Evolutionary conservation across 225 moss, liverwort and hornwort species (phyloP).

Genomic region (Thuidium tamariscinum): DNA sequence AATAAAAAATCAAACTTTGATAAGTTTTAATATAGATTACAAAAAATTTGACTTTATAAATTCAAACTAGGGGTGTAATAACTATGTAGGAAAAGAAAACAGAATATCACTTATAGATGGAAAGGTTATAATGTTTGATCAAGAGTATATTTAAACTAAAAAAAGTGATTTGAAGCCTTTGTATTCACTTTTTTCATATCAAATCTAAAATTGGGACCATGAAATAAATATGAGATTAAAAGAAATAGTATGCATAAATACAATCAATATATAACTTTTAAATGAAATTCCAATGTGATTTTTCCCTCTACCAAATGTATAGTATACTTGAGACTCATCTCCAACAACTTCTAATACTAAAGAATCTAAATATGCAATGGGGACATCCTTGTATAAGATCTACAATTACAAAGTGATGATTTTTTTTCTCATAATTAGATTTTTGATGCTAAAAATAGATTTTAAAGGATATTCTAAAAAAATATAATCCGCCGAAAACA

Average conservation of each 20-base stretch:
- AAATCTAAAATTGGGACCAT: background rate
- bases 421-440: background rate
- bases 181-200: background rate
- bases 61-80: no score
- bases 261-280: background rate
- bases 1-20: background rate
- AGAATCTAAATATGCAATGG: background rate
- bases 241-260: background rate
- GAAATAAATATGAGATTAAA: background rate
- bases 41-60: fast-evolving
- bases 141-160: background rate
- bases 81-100: no score
- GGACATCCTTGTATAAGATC: background rate
- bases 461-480: background rate
- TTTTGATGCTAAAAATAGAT: background rate
- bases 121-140: background rate
- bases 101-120: background rate
- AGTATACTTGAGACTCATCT: background rate
- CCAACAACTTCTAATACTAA: background rate
- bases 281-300: background rate
- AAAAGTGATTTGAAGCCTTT: background rate
- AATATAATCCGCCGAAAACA: background rate
- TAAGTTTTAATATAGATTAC: no score
- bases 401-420: no score
- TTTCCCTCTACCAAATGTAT: fast-evolving